Percentiles rank a stretch among this genome's conserved stretches.
phyloP scores from a whole-genome alignment of 2,329 filamentous ascomycete species.

The Sclerotinia nivalis region DNA sequence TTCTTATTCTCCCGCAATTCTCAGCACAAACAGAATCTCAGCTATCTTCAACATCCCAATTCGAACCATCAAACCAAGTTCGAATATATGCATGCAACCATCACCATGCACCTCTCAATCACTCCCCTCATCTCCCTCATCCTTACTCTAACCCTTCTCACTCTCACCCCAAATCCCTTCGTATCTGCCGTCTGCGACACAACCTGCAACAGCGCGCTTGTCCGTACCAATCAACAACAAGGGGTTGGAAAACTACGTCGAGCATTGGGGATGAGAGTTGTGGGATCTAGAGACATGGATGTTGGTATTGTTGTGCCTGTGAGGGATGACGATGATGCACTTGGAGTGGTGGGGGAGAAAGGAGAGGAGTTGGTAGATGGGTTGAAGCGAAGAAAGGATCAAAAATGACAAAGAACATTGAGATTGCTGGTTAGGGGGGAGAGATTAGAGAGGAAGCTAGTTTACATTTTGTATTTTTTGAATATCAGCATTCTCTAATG shows the following conservation, averaged over 20 bases:
- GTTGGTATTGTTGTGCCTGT: not conserved
- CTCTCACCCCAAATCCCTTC: not conserved
- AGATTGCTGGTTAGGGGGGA: not conserved
- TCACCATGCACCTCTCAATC: not conserved
- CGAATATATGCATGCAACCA: not conserved
- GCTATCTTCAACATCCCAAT: not conserved
- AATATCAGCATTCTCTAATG: not conserved
- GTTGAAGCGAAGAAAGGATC: not conserved
- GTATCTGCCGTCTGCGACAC: not conserved
- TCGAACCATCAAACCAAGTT: not conserved
- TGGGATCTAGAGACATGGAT: not conserved
- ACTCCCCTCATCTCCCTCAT: not conserved
- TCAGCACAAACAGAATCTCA: not conserved
- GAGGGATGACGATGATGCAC: not conserved
- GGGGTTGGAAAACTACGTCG: not conserved
- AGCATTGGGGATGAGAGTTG: not conserved
- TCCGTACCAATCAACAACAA: not conserved
- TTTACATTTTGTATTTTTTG: not conserved
- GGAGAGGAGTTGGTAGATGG: not conserved
- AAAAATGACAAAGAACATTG: not conserved
- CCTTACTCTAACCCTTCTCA: not conserved
- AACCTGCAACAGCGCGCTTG: not conserved
- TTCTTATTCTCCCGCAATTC: not conserved
- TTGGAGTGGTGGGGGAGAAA: not conserved
- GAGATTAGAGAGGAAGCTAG: not conserved